Base-by-base conservation (phyloP, 352 stramenopile species). In the Pythium folliculosum region DNA sequence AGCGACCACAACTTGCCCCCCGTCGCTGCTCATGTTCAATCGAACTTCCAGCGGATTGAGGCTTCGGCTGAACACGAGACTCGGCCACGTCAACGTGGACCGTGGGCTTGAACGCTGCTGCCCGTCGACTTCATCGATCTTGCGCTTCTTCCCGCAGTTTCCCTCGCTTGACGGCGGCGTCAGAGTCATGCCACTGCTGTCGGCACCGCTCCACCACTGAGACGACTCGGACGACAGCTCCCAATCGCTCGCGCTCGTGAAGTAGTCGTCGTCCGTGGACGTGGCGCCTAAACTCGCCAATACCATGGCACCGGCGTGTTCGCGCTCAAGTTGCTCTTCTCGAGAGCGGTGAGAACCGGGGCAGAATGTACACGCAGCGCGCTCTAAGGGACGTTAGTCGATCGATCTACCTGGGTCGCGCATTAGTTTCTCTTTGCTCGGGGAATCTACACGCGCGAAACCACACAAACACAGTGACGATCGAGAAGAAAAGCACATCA, bases 11-110 rank as follows among this genome's bases (percentile, higher is more conserved):
- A 70, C 54, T 51, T 70, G 54, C 16, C 23, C 60, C 17, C 16
- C 21, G 32, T 25, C 37, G 14, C 44, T 27, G 5, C 49, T 43
- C 19, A 83, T 71, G 64, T 70, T 84, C 14, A 90, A 17, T 3
- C 77, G 77, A 25, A 90, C 70, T 58, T 90, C 82, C 17, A 90
- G 58, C 13, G 82, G 82, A 17, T 80, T 80, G 13, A 90, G 43
- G 51, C 48, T 64, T 16, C 37, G 45, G 32, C 63, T 75, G 38
- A 75, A 70, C 22, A 14, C 59, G 23, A 75, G 51, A 23, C 44
- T 65, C 6, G 69, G 69, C 69, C 69, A 75, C 27, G 58, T 70
- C 1, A 70, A 21, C 35, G 12, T 21, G 3, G 53, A 10, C 1
- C 10, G 49, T 0, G 53, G 48, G 22, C 32, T 12, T 2, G 0